These are phyloP conservation scores for Chaetomium olivaceum DNA, from an alignment of 2,329 filamentous ascomycete genomes.

Conservation along the genomic window DNA sequence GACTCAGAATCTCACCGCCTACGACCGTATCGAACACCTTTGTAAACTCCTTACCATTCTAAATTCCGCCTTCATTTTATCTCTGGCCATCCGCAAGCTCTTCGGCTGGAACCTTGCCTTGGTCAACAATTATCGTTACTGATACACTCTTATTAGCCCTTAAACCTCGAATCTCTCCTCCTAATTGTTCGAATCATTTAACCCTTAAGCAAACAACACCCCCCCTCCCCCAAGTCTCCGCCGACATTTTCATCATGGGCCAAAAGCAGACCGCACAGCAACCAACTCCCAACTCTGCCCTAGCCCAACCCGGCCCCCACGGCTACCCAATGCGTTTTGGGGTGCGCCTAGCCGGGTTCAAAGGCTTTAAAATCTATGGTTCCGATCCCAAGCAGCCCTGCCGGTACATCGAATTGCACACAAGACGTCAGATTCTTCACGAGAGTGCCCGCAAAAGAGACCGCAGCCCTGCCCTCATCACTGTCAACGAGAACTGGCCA, in stretches of 20 bases:
- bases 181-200: not conserved
- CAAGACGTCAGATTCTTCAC: constrained; percentile 11
- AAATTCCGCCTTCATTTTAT: not conserved
- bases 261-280: not conserved
- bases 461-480: constrained; percentile 13
- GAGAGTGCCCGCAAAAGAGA: constrained; percentile 18
- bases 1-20: too few relatives aligned
- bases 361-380: constrained; percentile 21
- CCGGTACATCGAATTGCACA: constrained; percentile 21
- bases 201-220: not conserved
- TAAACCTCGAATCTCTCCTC: not conserved
- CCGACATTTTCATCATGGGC: not conserved
- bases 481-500: constrained; percentile 13
- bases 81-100: not conserved
- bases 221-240: not conserved
- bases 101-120: not conserved
- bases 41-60: not conserved
- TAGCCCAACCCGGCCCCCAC: constrained; percentile 19
- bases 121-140: not conserved
- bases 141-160: not conserved
- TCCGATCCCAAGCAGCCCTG: constrained; percentile 11
- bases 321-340: constrained; percentile 25
- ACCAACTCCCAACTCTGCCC: not conserved
- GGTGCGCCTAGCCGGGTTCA: constrained; percentile 14
- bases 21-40: not conserved